phyloP scores from a whole-genome alignment of 768 basidiomycete genomes.

The Infundibulicybe gibba region DNA sequence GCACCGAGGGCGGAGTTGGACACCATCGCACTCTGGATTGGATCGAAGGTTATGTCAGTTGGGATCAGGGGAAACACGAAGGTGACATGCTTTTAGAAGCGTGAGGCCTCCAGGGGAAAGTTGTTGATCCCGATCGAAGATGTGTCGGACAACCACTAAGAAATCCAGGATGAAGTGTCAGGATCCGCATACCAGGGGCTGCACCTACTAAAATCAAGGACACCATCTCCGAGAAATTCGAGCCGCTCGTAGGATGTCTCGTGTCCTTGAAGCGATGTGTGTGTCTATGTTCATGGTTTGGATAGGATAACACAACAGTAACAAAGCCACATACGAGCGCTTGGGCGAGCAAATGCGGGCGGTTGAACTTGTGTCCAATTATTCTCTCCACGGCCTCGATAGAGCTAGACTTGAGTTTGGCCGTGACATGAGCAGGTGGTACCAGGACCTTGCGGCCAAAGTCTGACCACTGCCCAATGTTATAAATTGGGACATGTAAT shows the following conservation, averaged over 20 bases:
- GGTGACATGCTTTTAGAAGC: conserved; percentile 58
- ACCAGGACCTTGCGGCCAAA: conserved; percentile 49
- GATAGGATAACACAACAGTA: neutral
- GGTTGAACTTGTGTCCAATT: conserved; percentile 58
- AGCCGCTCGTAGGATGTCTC: conserved; percentile 70
- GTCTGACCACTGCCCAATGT: conserved; percentile 70
- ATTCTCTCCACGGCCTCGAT: conserved; percentile 58
- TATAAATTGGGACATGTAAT: conserved; percentile 61
- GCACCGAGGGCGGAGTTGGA: conserved; percentile 78
- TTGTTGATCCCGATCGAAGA: conserved; percentile 59
- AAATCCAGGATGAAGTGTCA: conserved; percentile 6
- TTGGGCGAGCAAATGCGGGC: conserved; percentile 62
- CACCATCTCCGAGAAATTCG: conserved; percentile 84
- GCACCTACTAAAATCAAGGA: conserved; percentile 75
- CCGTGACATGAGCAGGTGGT: conserved; percentile 37
- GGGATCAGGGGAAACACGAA: neutral
- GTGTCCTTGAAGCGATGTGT: conserved; percentile 54
- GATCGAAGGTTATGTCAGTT: neutral
- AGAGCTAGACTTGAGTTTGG: conserved; percentile 43
- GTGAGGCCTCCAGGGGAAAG: conserved; percentile 77
- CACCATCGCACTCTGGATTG: conserved; percentile 74
- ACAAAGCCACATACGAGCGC: conserved; percentile 54
- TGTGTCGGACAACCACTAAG: conserved; percentile 69
- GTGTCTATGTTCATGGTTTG: conserved; percentile 48
- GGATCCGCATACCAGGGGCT: conserved; percentile 1